Percentiles rank a stretch among this genome's conserved stretches.
These are phyloP conservation scores for Lachancea meyersii DNA, from an alignment of 805 yeast genomes.

Conservation along the genomic window DNA sequence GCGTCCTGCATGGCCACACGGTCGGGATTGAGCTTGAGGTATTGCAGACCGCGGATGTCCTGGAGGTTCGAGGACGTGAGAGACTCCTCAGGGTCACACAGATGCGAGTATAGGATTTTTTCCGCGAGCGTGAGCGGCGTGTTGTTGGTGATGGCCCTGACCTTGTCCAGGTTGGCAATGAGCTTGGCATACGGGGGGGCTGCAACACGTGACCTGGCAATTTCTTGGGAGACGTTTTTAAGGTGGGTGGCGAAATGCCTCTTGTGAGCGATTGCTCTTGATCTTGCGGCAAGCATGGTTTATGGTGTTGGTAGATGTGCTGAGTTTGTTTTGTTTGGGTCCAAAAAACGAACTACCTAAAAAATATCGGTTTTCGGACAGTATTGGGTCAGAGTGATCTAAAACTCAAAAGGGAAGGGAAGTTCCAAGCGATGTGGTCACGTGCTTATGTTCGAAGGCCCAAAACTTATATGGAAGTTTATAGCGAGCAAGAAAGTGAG, in stretches of 20 bases:
- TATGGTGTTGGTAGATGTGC: too few relatives aligned
- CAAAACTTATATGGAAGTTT: neutral
- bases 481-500: too few relatives aligned
- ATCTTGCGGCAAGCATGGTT: slow-evolving; percentile 25
- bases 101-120: slow-evolving; percentile 87
- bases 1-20: slow-evolving; percentile 99
- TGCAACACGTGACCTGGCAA: slow-evolving; percentile 47
- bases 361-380: neutral
- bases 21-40: slow-evolving; percentile 90
- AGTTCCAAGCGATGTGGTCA: neutral
- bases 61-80: slow-evolving; percentile 47
- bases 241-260: slow-evolving; percentile 23
- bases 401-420: too few relatives aligned
- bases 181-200: slow-evolving; percentile 80
- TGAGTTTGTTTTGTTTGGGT: too few relatives aligned
- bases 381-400: neutral
- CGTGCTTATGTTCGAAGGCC: neutral
- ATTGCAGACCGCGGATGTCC: slow-evolving; percentile 76
- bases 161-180: slow-evolving; percentile 53
- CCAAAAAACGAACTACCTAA: too few relatives aligned
- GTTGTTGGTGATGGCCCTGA: slow-evolving; percentile 58
- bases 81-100: slow-evolving; percentile 82
- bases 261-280: slow-evolving; percentile 13
- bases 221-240: slow-evolving; percentile 7
- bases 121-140: slow-evolving; percentile 89